Base-by-base conservation (phyloP, 768 basidiomycete genomes). In the Suillus luteus region DNA sequence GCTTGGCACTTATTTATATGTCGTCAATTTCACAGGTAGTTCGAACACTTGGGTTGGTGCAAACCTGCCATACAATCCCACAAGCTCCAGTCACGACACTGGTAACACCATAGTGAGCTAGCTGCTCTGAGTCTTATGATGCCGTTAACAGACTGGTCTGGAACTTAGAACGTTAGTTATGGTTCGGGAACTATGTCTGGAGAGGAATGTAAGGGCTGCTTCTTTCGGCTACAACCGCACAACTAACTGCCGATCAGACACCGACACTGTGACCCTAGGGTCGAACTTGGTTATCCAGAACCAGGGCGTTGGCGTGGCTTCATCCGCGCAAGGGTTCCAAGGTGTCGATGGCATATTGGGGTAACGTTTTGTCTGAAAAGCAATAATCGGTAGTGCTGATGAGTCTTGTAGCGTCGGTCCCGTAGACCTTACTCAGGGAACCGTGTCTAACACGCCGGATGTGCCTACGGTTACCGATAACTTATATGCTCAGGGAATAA, bases 21-120 rank as follows among this genome's bases (percentile, higher is more conserved):
- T 31, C 51, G 22, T 22, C 54, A 43, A 43, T 48, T 38, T 48
- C 66, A 68, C 52, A 72, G 81, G 71, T 67, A 78, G 73, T 74
- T 81, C 74, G 61, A 82, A 82, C 71, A 82, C 82, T n/a, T 86
- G 85, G 85, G 71, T 85, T 41, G 85, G 85, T 44, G 85, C 85
- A 11, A 74, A 71, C 66, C 77, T 75, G 71, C 62, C 69, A 59
- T 87, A 81, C 70, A 72, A 64, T 2, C 77, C 72, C 33, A 83
- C 84, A 1, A 75, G 72, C 49, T 80, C 83, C 6, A 80, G 79
- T 71, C 71, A 77, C 62, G 67, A 63, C 66, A 80, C 79, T 19
- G 72, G 75, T 14, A 65, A 74, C 55, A 66, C 67, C 40, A 70
- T 77, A 51, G 79, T 78, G 61, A 58, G 78, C 75, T 17, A 14